These are phyloP conservation scores for Colletotrichum gigasporum DNA, from an alignment of 2,329 filamentous ascomycete genomes.

Conservation along the genomic window DNA sequence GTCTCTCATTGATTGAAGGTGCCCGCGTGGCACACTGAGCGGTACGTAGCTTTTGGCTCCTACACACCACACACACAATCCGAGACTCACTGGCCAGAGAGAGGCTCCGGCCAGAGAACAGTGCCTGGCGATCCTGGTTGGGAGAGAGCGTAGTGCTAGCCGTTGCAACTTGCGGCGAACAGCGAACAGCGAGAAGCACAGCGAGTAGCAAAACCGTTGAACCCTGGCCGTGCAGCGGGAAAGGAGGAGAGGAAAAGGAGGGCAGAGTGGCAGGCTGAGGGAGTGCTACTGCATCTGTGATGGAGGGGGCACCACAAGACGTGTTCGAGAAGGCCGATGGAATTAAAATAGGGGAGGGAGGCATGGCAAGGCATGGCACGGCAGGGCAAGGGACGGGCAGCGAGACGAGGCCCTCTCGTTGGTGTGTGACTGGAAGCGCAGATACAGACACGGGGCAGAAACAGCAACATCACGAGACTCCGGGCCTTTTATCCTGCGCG, in stretches of 20 bases:
- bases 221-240: neutral
- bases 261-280: too few species aligned
- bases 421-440: too few species aligned
- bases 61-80: neutral
- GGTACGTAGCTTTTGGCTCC: neutral
- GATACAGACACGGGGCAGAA: neutral
- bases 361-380: too few species aligned
- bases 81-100: neutral
- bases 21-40: conserved; percentile 7
- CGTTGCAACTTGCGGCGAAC: neutral
- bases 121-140: neutral
- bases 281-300: too few species aligned
- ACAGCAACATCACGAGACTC: neutral
- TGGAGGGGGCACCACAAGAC: too few species aligned
- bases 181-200: too few species aligned
- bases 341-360: conserved; percentile 16
- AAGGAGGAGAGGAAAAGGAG: too few species aligned
- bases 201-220: neutral
- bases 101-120: neutral
- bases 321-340: conserved; percentile 31
- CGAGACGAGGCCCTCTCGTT: too few species aligned
- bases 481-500: neutral
- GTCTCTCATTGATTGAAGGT: conserved; percentile 32
- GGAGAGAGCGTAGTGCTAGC: neutral
- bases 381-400: too few species aligned